A percentile compares a stretch with the other conserved stretches of the same genome.
These are phyloP conservation scores for Cryptococcus neoformans DNA, from an alignment of 1,284 basidiomycete genomes.

Conservation along the genomic window DNA sequence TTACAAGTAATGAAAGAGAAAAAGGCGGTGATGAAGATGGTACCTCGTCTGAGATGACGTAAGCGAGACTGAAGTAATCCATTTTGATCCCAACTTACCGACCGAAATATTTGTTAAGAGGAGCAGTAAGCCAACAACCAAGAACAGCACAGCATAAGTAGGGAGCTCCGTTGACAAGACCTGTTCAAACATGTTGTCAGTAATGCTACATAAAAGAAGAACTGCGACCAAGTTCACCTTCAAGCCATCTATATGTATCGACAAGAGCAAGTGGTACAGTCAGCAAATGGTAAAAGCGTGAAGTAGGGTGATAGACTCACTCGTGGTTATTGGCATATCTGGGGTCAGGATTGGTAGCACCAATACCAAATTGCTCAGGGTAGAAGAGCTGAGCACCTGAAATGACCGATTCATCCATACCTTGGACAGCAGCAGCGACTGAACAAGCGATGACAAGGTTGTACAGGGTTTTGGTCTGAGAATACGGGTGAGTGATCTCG, in stretches of 20 bases:
- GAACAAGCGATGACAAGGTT: constrained; percentile 39
- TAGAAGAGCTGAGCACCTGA: constrained; percentile 30
- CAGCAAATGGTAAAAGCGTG: not conserved
- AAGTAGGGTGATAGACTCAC: not conserved
- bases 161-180: constrained; percentile 70
- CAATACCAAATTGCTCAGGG: constrained; percentile 27
- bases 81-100: constrained; percentile 39
- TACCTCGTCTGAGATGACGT: constrained; percentile 52
- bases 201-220: not conserved
- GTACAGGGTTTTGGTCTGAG: constrained; percentile 59
- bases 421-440: constrained; percentile 42
- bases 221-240: not conserved
- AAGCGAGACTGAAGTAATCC: no score
- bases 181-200: constrained; percentile 44
- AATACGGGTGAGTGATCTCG: constrained; percentile 63
- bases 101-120: constrained; percentile 59
- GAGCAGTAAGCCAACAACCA: constrained; percentile 64
- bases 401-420: constrained; percentile 37
- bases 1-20: constrained; percentile 52
- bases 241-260: not conserved
- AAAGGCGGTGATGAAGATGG: constrained; percentile 65
- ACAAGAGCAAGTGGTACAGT: not conserved
- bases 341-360: constrained; percentile 51
- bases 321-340: constrained; percentile 54
- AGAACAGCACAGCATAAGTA: constrained; percentile 55